Percentiles rank a stretch among this genome's conserved stretches.
These are phyloP conservation scores for Madurella fahalii DNA, from an alignment of 2,329 filamentous ascomycete species.

Conservation along the genomic window DNA sequence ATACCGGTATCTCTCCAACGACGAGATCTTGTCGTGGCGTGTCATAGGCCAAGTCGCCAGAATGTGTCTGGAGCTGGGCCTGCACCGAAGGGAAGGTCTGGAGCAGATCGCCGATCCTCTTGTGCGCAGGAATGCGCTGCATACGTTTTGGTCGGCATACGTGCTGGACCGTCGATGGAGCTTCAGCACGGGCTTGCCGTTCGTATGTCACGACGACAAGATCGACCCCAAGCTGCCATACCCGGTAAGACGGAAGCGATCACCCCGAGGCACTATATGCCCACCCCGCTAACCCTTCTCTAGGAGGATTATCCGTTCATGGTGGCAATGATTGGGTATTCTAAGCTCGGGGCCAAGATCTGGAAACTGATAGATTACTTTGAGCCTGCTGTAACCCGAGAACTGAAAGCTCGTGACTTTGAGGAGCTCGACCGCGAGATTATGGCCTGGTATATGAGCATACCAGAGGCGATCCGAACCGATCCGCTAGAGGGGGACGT, in stretches of 20 bases:
- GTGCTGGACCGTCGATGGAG: conserved; percentile 83
- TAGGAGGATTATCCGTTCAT: conserved; percentile 64
- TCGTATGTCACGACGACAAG: conserved; percentile 78
- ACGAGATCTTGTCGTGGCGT: conserved; percentile 82
- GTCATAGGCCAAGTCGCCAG: conserved; percentile 79
- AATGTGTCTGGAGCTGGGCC: conserved; percentile 73
- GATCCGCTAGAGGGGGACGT: conserved; percentile 57
- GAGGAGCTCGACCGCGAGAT: conserved; percentile 79
- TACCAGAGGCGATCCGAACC: conserved; percentile 58
- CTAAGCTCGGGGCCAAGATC: conserved; percentile 76
- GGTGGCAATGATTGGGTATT: conserved; percentile 80
- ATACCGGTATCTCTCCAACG: conserved; percentile 81
- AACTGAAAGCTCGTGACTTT: conserved; percentile 69
- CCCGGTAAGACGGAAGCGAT: conserved; percentile 55
- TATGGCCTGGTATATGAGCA: conserved; percentile 76
- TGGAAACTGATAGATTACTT: conserved; percentile 76
- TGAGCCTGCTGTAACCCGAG: conserved; percentile 55
- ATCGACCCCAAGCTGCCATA: conserved; percentile 76
- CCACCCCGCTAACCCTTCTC: background rate
- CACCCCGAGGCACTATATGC: background rate
- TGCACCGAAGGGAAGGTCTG: conserved; percentile 76
- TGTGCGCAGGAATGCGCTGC: conserved; percentile 63
- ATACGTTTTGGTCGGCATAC: conserved; percentile 83
- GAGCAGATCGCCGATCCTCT: conserved; percentile 64
- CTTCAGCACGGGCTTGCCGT: conserved; percentile 84